A percentile compares a stretch with the other conserved stretches of the same genome.
phyloP scores from a whole-genome alignment of 371 early-diverging fungal genomes.

The Mortierella sp. region DNA sequence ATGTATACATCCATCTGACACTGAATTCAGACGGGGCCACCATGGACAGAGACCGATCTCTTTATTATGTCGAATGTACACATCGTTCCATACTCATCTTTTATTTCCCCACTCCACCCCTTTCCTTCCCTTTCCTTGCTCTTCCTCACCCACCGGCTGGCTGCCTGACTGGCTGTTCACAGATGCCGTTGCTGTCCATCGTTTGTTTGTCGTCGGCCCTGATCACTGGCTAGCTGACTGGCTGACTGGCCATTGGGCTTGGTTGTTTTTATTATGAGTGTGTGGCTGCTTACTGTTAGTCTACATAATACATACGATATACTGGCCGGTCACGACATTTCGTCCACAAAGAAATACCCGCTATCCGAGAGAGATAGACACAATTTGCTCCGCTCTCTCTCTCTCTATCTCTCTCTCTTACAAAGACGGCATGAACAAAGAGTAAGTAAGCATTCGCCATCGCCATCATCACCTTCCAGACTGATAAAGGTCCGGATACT shows the following conservation, averaged over 20 bases:
- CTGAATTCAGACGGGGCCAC: background rate
- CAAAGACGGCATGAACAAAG: background rate
- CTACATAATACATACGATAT: background rate
- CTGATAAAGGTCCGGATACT: background rate
- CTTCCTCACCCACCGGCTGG: background rate
- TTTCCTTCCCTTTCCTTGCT: background rate
- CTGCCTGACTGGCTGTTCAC: conserved; percentile 10
- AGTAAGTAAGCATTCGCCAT: conserved; percentile 6
- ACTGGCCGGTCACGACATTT: conserved; percentile 1
- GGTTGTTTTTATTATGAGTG: background rate
- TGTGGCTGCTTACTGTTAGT: background rate
- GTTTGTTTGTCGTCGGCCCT: background rate
- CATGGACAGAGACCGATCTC: conserved; percentile 13
- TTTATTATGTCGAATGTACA: background rate
- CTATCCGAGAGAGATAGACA: background rate
- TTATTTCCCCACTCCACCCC: background rate
- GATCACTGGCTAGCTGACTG: background rate
- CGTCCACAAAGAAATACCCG: conserved; percentile 9
- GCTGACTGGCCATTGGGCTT: background rate
- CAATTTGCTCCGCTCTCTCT: conserved; percentile 2
- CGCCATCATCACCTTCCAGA: background rate
- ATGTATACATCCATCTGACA: background rate
- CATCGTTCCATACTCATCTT: background rate
- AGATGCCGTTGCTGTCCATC: background rate
- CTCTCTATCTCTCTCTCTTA: background rate